Conservation (phyloP, 2,329 filamentous ascomycete genomes). For the Talaromyces albobiverticillius region DNA sequence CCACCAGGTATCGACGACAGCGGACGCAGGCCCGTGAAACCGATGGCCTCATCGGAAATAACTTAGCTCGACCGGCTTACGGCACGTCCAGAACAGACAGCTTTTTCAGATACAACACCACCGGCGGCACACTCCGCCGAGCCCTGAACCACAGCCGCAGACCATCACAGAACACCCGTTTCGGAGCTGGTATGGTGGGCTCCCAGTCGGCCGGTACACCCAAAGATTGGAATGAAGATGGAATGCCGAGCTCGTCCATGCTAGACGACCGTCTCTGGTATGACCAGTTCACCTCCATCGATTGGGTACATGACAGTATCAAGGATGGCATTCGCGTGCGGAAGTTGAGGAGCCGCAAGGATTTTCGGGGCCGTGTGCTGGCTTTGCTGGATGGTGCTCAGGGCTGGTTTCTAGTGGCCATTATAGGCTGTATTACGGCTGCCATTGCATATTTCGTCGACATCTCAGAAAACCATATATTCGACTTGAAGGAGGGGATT, state of each 20-base stretch:
- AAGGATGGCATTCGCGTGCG: constrained; percentile 89
- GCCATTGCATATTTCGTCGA: constrained; percentile 85
- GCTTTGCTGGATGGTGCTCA: constrained; percentile 82
- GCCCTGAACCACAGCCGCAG: constrained; percentile 48
- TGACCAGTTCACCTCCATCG: constrained; percentile 94
- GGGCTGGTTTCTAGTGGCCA: constrained; percentile 88
- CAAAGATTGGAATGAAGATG: constrained; percentile 36
- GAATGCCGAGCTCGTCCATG: constrained; percentile 59
- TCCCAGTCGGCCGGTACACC: constrained; percentile 45
- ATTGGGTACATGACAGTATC: constrained; percentile 98
- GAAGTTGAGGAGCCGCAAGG: constrained; percentile 74
- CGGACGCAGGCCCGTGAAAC: constrained; percentile 26
- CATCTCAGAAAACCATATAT: constrained; percentile 78
- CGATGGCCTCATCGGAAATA: constrained; percentile 9
- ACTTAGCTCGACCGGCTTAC: constrained; percentile 23
- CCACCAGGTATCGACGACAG: constrained; percentile 30
- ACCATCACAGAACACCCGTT: constrained; percentile 52
- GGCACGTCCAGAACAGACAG: constrained; percentile 31
- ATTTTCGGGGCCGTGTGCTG: constrained; percentile 74
- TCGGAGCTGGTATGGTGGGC: constrained; percentile 53
- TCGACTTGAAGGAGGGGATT: constrained; percentile 89
- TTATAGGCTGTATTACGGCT: constrained; percentile 84
- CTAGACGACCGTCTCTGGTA: constrained; percentile 94
- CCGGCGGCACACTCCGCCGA: constrained; percentile 35
- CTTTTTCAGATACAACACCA: constrained; percentile 32